A percentile compares a stretch with the other conserved stretches of the same genome.
These are phyloP conservation scores for Apophysomyces elegans DNA, from an alignment of 371 early-diverging fungal species.

Conservation along the genomic window DNA sequence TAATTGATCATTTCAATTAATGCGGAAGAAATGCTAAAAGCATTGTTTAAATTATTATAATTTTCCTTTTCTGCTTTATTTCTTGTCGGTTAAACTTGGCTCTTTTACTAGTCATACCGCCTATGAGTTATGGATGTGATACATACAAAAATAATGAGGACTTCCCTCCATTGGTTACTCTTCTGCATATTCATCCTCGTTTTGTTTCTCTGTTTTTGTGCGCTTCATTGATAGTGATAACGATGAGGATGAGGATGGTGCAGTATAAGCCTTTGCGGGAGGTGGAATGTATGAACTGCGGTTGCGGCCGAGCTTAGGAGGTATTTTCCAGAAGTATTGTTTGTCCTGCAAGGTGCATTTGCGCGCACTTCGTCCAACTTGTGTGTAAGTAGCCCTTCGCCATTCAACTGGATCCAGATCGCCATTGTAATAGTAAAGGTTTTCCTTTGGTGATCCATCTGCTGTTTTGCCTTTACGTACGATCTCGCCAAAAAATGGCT, in stretches of 20 bases:
- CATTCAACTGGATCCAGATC: constrained; percentile 63
- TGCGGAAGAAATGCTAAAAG: too few species aligned
- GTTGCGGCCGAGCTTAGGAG: constrained; percentile 63
- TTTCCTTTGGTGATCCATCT: constrained; percentile 65
- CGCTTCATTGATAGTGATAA: not conserved
- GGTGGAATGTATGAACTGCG: constrained; percentile 54
- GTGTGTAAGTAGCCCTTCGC: constrained; percentile 56
- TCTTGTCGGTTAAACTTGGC: not conserved
- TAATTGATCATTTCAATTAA: too few species aligned
- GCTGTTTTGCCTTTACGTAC: constrained; percentile 69
- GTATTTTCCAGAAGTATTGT: constrained; percentile 72
- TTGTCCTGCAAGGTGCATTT: constrained; percentile 69
- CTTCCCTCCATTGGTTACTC: constrained; percentile 2
- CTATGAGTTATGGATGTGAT: too few species aligned
- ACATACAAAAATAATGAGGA: not conserved
- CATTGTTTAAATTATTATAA: too few species aligned
- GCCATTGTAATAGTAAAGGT: constrained; percentile 64
- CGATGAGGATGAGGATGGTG: not conserved
- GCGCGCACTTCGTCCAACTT: constrained; percentile 64
- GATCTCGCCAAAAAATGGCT: constrained; percentile 61
- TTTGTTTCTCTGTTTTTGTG: not conserved
- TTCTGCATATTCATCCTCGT: constrained; percentile 1
- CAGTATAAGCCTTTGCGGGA: constrained; percentile 27
- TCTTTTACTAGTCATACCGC: not conserved
- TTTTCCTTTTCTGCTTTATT: too few species aligned